Conservation (phyloP, 768 basidiomycete species). For the Rubroboletus satanas region DNA sequence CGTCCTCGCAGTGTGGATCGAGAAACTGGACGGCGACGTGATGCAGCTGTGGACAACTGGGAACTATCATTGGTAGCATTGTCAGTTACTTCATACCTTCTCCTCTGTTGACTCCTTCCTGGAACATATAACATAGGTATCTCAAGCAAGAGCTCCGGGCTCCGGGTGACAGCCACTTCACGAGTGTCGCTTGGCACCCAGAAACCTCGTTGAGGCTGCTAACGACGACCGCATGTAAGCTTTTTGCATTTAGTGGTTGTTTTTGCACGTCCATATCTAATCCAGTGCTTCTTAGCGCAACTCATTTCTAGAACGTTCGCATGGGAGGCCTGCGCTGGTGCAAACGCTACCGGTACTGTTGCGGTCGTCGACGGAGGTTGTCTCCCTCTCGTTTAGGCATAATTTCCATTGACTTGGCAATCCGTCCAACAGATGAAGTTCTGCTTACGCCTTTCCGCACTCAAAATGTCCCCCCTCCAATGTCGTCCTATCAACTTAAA, state of each 20-base stretch:
- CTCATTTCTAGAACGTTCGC: conserved; percentile 59
- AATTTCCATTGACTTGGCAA: background rate
- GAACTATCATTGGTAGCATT: conserved; percentile 85
- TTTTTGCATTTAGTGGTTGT: background rate
- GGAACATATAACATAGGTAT: conserved; percentile 52
- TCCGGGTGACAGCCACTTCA: conserved; percentile 54
- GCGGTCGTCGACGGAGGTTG: conserved; percentile 87
- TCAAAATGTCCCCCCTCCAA: conserved; percentile 98
- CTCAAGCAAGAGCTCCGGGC: conserved; percentile 84
- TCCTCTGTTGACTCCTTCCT: conserved; percentile 3
- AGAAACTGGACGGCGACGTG: conserved; percentile 61
- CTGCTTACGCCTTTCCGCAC: conserved; percentile 90
- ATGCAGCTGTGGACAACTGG: conserved; percentile 94
- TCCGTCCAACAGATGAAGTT: conserved; percentile 50
- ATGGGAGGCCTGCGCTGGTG: conserved; percentile 80
- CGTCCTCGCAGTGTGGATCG: conserved; percentile 82
- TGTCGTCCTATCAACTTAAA: conserved; percentile 64
- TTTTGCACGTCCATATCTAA: conserved; percentile 3
- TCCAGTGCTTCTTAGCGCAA: conserved; percentile 34
- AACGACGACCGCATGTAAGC: conserved; percentile 63
- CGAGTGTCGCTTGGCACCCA: conserved; percentile 81
- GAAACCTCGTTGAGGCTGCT: conserved; percentile 66
- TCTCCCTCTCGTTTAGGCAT: conserved; percentile 23
- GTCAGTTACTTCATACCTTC: background rate
- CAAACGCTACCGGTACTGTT: conserved; percentile 78